Percentiles rank a stretch among this genome's conserved stretches.
Conservation (phyloP, 2,329 filamentous ascomycete genomes). For the Exophiala mesophila region DNA sequence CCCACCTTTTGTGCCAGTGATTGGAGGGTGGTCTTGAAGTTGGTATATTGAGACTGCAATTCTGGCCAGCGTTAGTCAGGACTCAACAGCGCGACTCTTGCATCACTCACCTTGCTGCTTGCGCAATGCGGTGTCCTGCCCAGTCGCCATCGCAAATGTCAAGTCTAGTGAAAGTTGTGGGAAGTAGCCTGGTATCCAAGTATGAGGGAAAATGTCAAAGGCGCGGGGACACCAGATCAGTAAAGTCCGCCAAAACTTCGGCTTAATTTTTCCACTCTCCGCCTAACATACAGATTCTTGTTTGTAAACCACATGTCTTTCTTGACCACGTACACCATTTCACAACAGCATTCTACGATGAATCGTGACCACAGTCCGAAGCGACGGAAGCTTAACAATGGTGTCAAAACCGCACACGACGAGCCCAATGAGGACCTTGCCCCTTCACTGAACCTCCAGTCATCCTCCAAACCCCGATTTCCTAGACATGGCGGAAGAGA, state of each 20-base stretch:
- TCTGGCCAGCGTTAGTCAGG: slow-evolving; percentile 32
- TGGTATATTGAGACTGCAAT: slow-evolving; percentile 47
- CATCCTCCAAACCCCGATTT: slow-evolving; percentile 36
- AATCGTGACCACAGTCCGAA: slow-evolving; percentile 52
- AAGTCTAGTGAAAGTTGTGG: too few species aligned
- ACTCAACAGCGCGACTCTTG: not conserved
- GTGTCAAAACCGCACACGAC: slow-evolving; percentile 53
- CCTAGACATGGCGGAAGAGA: slow-evolving; percentile 27
- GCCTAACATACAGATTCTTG: too few species aligned
- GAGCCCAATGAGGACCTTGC: slow-evolving; percentile 22
- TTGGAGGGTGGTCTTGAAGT: slow-evolving; percentile 68
- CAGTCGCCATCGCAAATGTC: slow-evolving; percentile 24
- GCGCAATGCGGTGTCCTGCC: slow-evolving; percentile 26
- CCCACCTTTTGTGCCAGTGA: slow-evolving; percentile 94
- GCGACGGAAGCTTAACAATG: slow-evolving; percentile 62
- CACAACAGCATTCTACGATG: too few species aligned
- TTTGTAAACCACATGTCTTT: too few species aligned
- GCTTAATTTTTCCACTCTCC: slow-evolving; percentile 18
- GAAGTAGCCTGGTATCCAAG: too few species aligned
- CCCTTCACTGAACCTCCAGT: slow-evolving; percentile 41
- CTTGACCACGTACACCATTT: too few species aligned
- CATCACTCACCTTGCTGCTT: slow-evolving; percentile 43
- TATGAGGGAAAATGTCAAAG: too few species aligned
- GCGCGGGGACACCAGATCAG: too few species aligned
- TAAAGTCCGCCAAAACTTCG: slow-evolving; percentile 20